Percentiles rank a stretch among this genome's conserved stretches.
Conservation (phyloP, 306 rosid genomes). For the Lathyrus tuberosus region DNA sequence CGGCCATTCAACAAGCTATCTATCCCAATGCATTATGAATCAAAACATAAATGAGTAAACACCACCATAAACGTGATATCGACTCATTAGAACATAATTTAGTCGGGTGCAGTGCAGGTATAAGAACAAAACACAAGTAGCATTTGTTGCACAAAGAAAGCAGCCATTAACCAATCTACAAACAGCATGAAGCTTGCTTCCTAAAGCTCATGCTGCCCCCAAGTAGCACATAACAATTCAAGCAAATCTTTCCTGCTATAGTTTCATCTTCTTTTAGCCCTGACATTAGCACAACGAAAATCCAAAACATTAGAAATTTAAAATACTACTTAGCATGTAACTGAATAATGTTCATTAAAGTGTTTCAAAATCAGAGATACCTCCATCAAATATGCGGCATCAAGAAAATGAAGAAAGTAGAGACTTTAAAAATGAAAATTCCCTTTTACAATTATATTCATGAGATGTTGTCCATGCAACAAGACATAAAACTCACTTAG, state of each 20-base stretch:
- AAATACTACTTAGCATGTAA: neutral
- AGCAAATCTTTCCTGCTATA: constrained; percentile 35
- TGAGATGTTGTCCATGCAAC: constrained; percentile 3
- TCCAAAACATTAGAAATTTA: constrained; percentile 12
- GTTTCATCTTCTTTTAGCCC: constrained; percentile 57
- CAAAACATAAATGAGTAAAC: constrained; percentile 34
- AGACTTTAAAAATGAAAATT: neutral
- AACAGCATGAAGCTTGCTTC: constrained; percentile 27
- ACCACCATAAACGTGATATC: constrained; percentile 21
- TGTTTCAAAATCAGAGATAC: constrained; percentile 10
- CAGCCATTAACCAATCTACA: constrained; percentile 32
- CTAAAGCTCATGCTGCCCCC: constrained; percentile 30
- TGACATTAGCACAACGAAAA: constrained; percentile 39
- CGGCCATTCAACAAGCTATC: constrained; percentile 12
- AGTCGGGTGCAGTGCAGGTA: constrained; percentile 34
- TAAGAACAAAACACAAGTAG: constrained; percentile 50
- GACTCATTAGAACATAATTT: constrained; percentile 28
- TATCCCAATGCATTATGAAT: constrained; percentile 26
- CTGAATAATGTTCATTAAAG: constrained; percentile 8
- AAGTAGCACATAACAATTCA: constrained; percentile 39
- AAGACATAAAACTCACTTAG: constrained; percentile 64
- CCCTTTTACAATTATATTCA: constrained; percentile 22
- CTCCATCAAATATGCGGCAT: constrained; percentile 2
- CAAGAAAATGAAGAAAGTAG: neutral
- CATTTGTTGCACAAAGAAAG: constrained; percentile 37